phyloP scores from a whole-genome alignment of 129 eudicot species.

The Flaveria brownii region DNA sequence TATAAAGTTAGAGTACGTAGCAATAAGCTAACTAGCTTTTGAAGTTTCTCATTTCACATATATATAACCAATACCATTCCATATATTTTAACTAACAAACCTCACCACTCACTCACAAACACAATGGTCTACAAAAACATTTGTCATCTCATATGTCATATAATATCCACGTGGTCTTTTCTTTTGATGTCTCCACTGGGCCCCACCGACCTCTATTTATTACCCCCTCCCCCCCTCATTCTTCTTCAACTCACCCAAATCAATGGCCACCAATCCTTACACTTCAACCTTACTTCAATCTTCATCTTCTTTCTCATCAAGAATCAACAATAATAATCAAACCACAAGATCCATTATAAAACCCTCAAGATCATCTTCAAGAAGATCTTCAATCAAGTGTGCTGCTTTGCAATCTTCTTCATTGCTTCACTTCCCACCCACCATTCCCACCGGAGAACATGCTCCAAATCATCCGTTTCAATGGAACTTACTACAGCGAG shows the following conservation, averaged over 20 bases:
- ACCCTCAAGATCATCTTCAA: neutral
- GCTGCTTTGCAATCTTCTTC: constrained; percentile 53
- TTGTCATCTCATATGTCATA: constrained; percentile 35
- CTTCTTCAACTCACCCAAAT: neutral
- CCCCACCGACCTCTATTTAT: constrained; percentile 29
- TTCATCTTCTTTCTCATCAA: constrained; percentile 30
- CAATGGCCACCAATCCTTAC: constrained; percentile 39
- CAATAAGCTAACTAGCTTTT: neutral
- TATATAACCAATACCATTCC: neutral
- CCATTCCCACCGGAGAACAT: neutral
- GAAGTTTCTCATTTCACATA: neutral
- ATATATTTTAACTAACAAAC: neutral
- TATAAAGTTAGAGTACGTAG: no score
- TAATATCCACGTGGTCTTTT: constrained; percentile 41
- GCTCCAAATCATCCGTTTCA: constrained; percentile 25
- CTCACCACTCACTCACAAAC: constrained; percentile 26
- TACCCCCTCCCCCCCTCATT: constrained; percentile 8
- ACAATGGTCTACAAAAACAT: constrained; percentile 33
- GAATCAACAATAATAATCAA: neutral
- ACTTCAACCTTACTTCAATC: constrained; percentile 26
- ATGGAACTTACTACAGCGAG: constrained; percentile 63
- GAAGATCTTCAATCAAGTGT: constrained; percentile 21
- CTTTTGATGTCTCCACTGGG: constrained; percentile 15
- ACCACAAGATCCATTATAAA: neutral
- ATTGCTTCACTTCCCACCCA: constrained; percentile 46